Percentiles rank a stretch among this genome's conserved stretches.
Evolutionary conservation across 1,284 basidiomycete genomes (phyloP).

Genomic region (Pascua guehoae): DNA sequence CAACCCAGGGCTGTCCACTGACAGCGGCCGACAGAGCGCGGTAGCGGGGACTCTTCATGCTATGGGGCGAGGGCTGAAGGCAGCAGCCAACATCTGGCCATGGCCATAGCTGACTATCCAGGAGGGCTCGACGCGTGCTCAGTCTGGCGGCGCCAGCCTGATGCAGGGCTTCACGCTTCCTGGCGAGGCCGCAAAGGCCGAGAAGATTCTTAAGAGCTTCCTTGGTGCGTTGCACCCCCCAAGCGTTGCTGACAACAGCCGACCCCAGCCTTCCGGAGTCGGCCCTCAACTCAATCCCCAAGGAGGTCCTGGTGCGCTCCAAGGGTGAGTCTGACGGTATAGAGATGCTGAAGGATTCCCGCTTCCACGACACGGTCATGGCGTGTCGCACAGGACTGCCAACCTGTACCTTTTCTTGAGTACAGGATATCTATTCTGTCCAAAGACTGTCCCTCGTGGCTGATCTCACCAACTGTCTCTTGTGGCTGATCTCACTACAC

Average conservation of each 20-base stretch:
- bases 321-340: conserved; percentile 58
- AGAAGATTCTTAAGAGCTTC: conserved; percentile 84
- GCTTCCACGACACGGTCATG: too few relatives aligned
- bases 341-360: too few relatives aligned
- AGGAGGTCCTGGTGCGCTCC: conserved; percentile 83
- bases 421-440: too few relatives aligned
- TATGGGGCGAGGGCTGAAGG: neutral
- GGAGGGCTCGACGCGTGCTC: conserved; percentile 36
- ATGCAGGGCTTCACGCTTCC: conserved; percentile 79
- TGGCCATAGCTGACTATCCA: conserved; percentile 10
- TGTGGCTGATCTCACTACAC: too few relatives aligned
- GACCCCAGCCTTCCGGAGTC: conserved; percentile 83
- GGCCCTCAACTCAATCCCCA: conserved; percentile 92
- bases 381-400: too few relatives aligned
- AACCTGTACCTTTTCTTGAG: too few relatives aligned
- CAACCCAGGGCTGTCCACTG: neutral
- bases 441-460: too few relatives aligned
- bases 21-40: neutral
- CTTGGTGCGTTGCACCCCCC: conserved; percentile 60
- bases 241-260: conserved; percentile 55
- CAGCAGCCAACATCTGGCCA: neutral
- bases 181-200: conserved; percentile 85
- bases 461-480: too few relatives aligned
- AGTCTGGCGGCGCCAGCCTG: conserved; percentile 54
- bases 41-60: neutral